Evolutionary conservation across 495 filamentous ascomycete genomes (phyloP), one percentile per base, ranked within the genome.

Genomic region (Penicillium alfredii): DNA sequence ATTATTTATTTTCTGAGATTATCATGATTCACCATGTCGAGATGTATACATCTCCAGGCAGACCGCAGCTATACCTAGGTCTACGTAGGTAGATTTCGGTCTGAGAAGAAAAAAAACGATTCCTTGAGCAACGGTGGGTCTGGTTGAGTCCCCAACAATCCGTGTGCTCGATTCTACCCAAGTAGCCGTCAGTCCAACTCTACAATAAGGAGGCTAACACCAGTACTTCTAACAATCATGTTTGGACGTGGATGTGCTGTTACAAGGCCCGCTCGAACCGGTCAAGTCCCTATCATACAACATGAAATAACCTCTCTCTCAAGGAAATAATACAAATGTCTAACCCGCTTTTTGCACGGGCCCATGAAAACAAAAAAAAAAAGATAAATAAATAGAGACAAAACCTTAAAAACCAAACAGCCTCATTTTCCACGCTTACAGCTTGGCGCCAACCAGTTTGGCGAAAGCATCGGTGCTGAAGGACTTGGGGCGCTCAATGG

Each of bases 381-480:
- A 35, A 42, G 35, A 30, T 33, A 44, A 42, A 41, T 30, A 24
- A 28, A 44, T 49, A 35, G 40, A 47, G 21, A 48, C 22, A 42
- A 29, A 34, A 43, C 8, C 8, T 25, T 25, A 25, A 9, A 25
- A 8, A 25, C 17, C 7, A 19, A 28, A 37, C 24, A 22, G 42
- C 23, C 33, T 32, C n/a, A n/a, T n/a, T n/a, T n/a, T n/a, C n/a
- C n/a, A 19, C 26, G 42, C 54, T 88, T 85, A 98, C 66, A 98
- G 72, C 71, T 84, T 88, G 58, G 88, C 80, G 51, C 84, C 82
- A 38, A 89, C 85, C 45, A 97, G 79, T 76, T 97, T 89, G 62
- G 88, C 83, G 74, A 86, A 97, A 60, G 92, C 89, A 56, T 88
- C 86, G 34, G 92, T 97, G 63, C 83, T 88, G 82, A 95, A 97